Conservation (phyloP, 495 filamentous ascomycete species). For the Aspergillus leporis region DNA sequence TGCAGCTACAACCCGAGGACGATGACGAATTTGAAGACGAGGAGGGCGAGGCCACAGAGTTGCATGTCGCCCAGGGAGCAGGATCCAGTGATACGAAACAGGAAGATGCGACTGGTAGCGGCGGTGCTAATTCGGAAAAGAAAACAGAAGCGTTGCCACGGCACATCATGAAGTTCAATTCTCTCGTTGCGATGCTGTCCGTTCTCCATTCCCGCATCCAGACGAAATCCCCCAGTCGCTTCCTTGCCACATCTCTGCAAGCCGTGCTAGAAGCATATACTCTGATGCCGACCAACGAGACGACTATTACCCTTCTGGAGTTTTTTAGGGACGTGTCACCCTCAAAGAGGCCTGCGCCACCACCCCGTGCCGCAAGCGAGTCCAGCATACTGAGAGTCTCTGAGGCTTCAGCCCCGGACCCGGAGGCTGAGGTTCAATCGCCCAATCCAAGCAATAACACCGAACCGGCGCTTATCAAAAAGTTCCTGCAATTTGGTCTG, state of each 20-base stretch:
- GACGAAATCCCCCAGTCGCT: slow-evolving; percentile 88
- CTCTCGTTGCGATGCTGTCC: slow-evolving; percentile 75
- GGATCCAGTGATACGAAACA: slow-evolving; percentile 2
- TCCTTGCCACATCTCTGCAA: slow-evolving; percentile 85
- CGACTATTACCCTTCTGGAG: slow-evolving; percentile 72
- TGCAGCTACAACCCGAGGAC: slow-evolving; percentile 56
- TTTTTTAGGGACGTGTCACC: slow-evolving; percentile 75
- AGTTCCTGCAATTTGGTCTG: slow-evolving; percentile 80
- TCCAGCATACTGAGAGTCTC: slow-evolving; percentile 34
- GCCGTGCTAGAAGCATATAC: slow-evolving; percentile 71
- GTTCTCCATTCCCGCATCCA: slow-evolving; percentile 86
- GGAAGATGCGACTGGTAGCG: not conserved
- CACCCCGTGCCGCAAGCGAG: slow-evolving; percentile 64
- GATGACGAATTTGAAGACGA: slow-evolving; percentile 48
- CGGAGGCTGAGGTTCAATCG: slow-evolving; percentile 65
- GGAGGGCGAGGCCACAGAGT: slow-evolving; percentile 20
- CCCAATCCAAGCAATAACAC: slow-evolving; percentile 55
- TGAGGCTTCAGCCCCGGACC: slow-evolving; percentile 69
- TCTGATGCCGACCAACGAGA: slow-evolving; percentile 55
- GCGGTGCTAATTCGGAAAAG: slow-evolving; percentile 9
- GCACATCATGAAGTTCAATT: slow-evolving; percentile 63
- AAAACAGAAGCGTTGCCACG: slow-evolving; percentile 22
- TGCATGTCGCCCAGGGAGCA: not conserved
- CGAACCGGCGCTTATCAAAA: slow-evolving; percentile 58
- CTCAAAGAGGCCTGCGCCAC: slow-evolving; percentile 70